These are phyloP conservation scores for Colletotrichum sp. DNA, from an alignment of 2,329 filamentous ascomycete species.

Conservation along the genomic window DNA sequence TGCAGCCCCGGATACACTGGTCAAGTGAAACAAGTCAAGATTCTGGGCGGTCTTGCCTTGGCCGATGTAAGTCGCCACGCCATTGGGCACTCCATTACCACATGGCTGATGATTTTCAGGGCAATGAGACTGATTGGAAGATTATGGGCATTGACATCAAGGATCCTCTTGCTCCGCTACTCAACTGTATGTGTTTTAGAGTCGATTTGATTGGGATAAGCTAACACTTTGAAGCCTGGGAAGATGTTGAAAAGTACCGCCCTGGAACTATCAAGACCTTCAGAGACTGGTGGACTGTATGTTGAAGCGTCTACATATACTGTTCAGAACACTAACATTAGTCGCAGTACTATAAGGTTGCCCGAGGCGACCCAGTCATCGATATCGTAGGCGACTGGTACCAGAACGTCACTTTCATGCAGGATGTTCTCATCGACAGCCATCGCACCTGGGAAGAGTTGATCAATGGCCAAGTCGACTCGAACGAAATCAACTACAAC, in stretches of 20 bases:
- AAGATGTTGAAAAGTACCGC: constrained; percentile 43
- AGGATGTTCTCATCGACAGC: constrained; percentile 37
- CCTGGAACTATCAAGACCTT: constrained; percentile 38
- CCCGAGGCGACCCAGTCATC: constrained; percentile 38
- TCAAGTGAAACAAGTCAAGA: constrained; percentile 46
- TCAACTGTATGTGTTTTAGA: constrained; percentile 33
- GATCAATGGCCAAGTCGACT: constrained; percentile 38
- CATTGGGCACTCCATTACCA: no score
- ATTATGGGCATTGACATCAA: constrained; percentile 42
- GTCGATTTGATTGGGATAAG: accelerated
- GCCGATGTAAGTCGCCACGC: constrained; percentile 36
- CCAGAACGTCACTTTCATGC: constrained; percentile 37
- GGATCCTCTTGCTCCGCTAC: constrained; percentile 38
- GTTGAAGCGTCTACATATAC: not conserved
- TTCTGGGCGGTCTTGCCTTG: constrained; percentile 44
- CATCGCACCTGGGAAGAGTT: constrained; percentile 45
- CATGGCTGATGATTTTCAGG: constrained; percentile 23
- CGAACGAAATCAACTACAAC: constrained; percentile 43
- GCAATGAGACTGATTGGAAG: constrained; percentile 43
- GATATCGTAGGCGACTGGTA: constrained; percentile 41
- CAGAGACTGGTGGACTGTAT: constrained; percentile 44
- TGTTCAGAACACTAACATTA: not conserved
- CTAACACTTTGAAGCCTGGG: constrained; percentile 27
- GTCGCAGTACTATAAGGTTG: constrained; percentile 44
- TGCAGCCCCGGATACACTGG: constrained; percentile 36